Base-by-base conservation (phyloP, 352 stramenopile species). In the Phytophthora sojae region DNA sequence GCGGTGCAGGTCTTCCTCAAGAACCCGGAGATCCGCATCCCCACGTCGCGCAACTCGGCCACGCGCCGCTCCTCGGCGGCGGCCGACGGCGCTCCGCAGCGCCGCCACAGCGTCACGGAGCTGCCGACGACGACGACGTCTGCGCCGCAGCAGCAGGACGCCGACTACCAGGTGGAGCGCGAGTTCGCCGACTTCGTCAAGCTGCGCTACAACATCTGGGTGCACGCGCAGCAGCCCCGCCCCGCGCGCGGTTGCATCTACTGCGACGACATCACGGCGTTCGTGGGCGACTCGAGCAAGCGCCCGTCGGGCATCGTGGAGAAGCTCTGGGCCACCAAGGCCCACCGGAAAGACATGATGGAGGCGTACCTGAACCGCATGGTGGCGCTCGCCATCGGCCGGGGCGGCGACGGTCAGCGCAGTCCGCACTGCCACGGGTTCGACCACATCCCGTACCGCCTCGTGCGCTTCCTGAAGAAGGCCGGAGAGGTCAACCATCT, bases 1-100 rank as follows among this genome's bases (percentile, higher is more conserved):
- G 73, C 81, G 19, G 54, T 88, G 54, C 77, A 72, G 42, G 61
- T 88, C 6, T 85, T 80, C 61, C 66, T 84, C 47, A 78, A 82
- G 69, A 81, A 82, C 59, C 66, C 74, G 12, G 71, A 78, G 32
- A 84, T 61, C 50, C 77, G 77, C 35, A 85, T 88, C 66, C 80
- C 80, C 17, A 85, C 80, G 37, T 77, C 63, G 26, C 73, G 78
- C 12, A 59, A 49, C 11, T 76, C 73, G 26, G 57, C 64, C 42
- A 70, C 59, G 21, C 63, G 67, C 55, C 72, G 68, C 45, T 80
- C 72, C 25, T 14, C 32, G 7, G 53, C 66, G 4, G 44, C 66
- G 23, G 59, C 72, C 5, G 59, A 76, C 25, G 65, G 47, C 11
- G 35, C 63, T 0, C 57, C 64, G 0, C 56, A 44, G 47, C 55